These are phyloP conservation scores for Phanerochaete carnosa DNA, from an alignment of 768 basidiomycete genomes.

Conservation along the genomic window DNA sequence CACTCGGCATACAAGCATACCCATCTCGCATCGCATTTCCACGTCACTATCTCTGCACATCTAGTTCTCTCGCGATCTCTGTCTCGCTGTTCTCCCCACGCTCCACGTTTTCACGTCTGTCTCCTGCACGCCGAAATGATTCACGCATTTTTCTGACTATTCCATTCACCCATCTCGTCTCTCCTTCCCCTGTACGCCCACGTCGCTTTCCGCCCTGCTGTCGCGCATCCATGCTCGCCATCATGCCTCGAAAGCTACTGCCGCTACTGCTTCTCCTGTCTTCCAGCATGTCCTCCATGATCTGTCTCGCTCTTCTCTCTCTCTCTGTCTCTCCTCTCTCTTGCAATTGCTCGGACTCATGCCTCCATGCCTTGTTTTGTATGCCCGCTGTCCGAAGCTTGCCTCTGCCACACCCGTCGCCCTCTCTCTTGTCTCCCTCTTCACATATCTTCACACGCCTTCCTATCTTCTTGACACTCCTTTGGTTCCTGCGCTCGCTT, in stretches of 20 bases:
- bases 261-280: background rate
- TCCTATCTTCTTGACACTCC: background rate
- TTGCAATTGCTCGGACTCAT: background rate
- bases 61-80: background rate
- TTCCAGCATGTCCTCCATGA: background rate
- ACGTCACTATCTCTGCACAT: conserved; percentile 1
- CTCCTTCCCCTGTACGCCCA: background rate
- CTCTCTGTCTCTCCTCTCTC: background rate
- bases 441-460: background rate
- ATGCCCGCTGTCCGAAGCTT: background rate
- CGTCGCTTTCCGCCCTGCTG: background rate
- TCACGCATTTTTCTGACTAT: conserved; percentile 13
- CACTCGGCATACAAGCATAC: background rate
- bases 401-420: background rate
- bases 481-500: conserved; percentile 2
- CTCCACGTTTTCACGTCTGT: background rate
- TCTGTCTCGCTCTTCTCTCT: background rate
- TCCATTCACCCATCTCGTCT: background rate
- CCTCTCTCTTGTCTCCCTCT: background rate
- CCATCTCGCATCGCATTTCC: conserved; percentile 4
- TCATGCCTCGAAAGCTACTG: background rate
- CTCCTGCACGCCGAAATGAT: background rate
- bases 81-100: background rate
- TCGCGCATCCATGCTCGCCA: background rate
- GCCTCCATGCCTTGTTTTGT: conserved; percentile 10